phyloP scores from a whole-genome alignment of 2,329 filamentous ascomycete genomes.

The Alternaria ethzedia region DNA sequence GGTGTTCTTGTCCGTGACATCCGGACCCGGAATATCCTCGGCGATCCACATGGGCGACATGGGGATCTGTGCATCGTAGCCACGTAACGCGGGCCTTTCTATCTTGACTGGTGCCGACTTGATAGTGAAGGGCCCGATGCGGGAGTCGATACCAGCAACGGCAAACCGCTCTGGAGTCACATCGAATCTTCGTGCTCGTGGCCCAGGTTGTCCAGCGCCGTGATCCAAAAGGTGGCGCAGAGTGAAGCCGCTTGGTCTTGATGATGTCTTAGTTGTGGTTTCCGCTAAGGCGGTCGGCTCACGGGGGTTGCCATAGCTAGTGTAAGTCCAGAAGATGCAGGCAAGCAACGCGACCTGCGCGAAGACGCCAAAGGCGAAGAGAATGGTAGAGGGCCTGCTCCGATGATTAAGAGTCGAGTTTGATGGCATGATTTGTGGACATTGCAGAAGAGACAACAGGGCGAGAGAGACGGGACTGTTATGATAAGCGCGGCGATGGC shows the following conservation, averaged over 20 bases:
- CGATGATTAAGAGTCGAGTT: conserved; percentile 20
- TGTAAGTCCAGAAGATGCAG: conserved; percentile 20
- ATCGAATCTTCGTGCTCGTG: conserved; percentile 42
- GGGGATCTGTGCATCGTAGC: conserved; percentile 29
- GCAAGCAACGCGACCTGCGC: conserved; percentile 31
- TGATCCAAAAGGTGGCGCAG: conserved; percentile 44
- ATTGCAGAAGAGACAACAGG: conserved; percentile 17
- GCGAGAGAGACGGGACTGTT: conserved; percentile 16
- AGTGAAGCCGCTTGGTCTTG: conserved; percentile 22
- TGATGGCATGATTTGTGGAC: conserved; percentile 28
- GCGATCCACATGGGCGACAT: conserved; percentile 41
- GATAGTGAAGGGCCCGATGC: conserved; percentile 40
- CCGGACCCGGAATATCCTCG: conserved; percentile 38
- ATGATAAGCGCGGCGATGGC: conserved; percentile 20
- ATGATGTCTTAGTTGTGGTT: background rate
- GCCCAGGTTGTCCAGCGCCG: conserved; percentile 43
- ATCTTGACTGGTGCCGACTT: conserved; percentile 38
- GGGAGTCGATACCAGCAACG: conserved; percentile 27
- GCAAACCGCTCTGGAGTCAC: conserved; percentile 32
- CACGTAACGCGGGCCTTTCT: conserved; percentile 31
- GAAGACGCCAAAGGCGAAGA: conserved; percentile 23
- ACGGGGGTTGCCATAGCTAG: conserved; percentile 9
- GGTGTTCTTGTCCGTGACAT: conserved; percentile 43
- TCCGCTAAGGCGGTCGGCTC: conserved; percentile 13
- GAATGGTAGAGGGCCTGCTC: conserved; percentile 15